Evolutionary conservation across 1,284 basidiomycete genomes (phyloP).

Genomic region (Ceratobasidium theobromae): DNA sequence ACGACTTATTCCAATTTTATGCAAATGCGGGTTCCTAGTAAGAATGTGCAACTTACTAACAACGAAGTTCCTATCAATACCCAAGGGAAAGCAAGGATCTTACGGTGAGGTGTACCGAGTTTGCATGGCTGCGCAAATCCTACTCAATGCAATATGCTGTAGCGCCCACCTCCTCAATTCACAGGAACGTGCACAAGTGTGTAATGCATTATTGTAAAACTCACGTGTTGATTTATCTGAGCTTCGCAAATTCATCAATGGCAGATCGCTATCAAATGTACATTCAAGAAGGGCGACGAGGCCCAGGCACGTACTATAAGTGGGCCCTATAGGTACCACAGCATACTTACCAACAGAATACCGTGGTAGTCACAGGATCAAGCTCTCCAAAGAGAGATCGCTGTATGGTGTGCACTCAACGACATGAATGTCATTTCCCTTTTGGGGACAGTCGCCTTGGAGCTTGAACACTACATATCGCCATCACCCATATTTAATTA

Average conservation of each 20-base stretch:
- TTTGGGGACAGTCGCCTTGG: neutral
- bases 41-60: neutral
- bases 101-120: neutral
- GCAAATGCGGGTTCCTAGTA: neutral
- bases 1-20: no score
- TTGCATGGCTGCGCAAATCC: no score
- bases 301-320: neutral
- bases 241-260: neutral
- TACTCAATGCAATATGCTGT: no score
- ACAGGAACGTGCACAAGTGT: no score
- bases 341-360: neutral
- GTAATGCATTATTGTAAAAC: no score
- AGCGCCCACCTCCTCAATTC: no score
- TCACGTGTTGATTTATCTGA: neutral
- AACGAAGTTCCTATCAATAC: neutral
- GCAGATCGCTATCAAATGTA: neutral
- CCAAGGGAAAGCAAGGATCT: neutral
- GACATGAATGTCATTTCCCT: neutral
- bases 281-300: neutral
- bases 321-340: neutral
- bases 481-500: constrained; percentile 1
- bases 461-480: neutral
- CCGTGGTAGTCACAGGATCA: neutral
- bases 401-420: neutral
- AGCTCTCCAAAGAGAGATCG: neutral